Percentiles rank a stretch among this genome's conserved stretches.
phyloP scores from a whole-genome alignment of 179 eudicot species.

The Silene coronaria region DNA sequence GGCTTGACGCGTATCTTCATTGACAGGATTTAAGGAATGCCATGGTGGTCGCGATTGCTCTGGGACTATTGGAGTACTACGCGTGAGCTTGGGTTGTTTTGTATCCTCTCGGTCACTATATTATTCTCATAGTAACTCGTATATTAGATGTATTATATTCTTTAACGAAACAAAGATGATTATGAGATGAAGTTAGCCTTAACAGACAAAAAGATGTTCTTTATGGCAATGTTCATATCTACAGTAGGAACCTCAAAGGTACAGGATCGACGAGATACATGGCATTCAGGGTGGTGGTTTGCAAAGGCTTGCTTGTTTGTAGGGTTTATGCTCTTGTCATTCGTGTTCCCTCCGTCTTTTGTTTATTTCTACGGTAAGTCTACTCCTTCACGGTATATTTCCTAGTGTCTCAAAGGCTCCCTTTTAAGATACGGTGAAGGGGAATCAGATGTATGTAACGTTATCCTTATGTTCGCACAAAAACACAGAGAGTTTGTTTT shows the following conservation, averaged over 20 bases:
- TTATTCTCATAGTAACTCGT: neutral
- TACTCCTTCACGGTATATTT: neutral
- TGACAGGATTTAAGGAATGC: conserved; percentile 51
- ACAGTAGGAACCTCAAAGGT: conserved; percentile 57
- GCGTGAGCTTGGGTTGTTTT: conserved; percentile 78
- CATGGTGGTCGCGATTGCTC: conserved; percentile 52
- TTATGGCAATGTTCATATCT: conserved; percentile 53
- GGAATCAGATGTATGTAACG: no score
- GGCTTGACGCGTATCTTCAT: neutral
- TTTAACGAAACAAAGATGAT: neutral
- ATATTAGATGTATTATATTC: no score
- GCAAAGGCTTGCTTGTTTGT: conserved; percentile 45
- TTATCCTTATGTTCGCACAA: no score
- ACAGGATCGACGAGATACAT: conserved; percentile 39
- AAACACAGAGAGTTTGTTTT: no score
- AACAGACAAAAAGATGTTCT: conserved; percentile 46
- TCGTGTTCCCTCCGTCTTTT: conserved; percentile 44
- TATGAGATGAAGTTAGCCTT: conserved; percentile 28
- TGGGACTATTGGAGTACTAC: conserved; percentile 72
- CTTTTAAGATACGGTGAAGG: no score
- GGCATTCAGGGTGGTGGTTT: conserved; percentile 73
- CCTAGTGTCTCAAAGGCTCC: neutral
- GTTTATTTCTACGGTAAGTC: conserved; percentile 59
- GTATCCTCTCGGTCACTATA: conserved; percentile 45
- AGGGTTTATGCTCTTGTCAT: conserved; percentile 41